Conservation (phyloP, 306 rosid species). For the Canavalia gladiata region DNA sequence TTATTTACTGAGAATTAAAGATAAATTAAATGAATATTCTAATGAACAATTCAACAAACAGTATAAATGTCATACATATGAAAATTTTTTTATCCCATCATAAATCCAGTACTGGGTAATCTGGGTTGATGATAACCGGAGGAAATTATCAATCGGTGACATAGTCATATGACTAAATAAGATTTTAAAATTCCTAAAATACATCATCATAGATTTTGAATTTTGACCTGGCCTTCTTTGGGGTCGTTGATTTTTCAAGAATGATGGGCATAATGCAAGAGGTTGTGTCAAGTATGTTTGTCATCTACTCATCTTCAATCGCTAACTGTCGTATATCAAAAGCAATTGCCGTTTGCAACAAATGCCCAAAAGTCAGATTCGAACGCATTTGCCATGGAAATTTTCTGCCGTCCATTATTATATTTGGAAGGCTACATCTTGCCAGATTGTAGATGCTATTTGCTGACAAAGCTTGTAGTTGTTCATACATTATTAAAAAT, state of each 20-base stretch:
- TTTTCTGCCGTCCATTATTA: constrained; percentile 37
- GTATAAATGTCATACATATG: not conserved
- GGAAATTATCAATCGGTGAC: not conserved
- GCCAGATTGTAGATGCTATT: constrained; percentile 19
- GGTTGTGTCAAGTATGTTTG: not conserved
- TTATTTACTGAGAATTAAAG: not conserved
- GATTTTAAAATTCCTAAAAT: not conserved
- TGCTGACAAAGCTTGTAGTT: not conserved
- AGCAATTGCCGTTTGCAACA: constrained; percentile 14
- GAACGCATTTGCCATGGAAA: constrained; percentile 1
- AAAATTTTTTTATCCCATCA: not conserved
- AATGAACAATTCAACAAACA: not conserved
- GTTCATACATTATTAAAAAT: not conserved
- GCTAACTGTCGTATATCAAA: not conserved
- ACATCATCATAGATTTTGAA: not conserved
- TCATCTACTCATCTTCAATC: not conserved
- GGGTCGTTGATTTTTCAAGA: not conserved
- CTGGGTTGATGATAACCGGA: not conserved
- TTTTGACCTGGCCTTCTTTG: not conserved
- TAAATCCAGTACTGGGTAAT: not conserved
- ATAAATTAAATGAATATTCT: not conserved
- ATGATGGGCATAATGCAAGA: not conserved
- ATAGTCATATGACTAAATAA: not conserved
- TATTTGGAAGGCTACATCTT: constrained; percentile 33
- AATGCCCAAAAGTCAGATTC: not conserved